Conservation (phyloP, 306 rosid genomes). For the Trifolium repens region DNA sequence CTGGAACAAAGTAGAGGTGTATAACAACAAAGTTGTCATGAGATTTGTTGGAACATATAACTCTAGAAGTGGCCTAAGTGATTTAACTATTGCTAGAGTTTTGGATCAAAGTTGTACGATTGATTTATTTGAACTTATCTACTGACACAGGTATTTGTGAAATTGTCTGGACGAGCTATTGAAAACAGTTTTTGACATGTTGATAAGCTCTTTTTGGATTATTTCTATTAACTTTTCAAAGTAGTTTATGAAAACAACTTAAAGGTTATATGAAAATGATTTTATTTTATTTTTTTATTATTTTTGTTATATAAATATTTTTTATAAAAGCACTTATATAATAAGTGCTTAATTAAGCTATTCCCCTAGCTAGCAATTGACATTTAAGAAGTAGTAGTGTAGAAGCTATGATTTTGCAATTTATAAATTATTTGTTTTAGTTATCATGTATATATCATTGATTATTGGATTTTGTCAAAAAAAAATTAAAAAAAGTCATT, state of each 20-base stretch:
- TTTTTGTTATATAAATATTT: no score
- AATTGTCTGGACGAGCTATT: neutral
- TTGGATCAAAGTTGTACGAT: neutral
- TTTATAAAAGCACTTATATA: no score
- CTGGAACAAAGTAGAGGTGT: neutral
- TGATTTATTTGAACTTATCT: neutral
- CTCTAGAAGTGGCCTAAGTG: conserved; percentile 31
- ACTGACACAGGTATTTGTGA: neutral
- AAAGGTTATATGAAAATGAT: no score
- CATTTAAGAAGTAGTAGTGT: neutral
- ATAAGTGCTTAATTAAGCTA: no score
- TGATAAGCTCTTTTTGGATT: neutral
- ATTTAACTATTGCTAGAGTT: neutral
- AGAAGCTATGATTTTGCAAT: neutral
- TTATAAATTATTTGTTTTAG: conserved; percentile 18
- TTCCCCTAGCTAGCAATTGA: neutral
- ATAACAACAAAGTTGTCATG: conserved; percentile 17
- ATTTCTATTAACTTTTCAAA: neutral
- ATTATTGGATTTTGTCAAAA: no score
- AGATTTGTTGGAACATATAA: conserved; percentile 37
- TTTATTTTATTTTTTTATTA: no score
- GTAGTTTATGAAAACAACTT: neutral
- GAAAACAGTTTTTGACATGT: neutral
- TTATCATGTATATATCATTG: neutral
- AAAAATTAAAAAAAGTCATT: no score